Evolutionary conservation across 192 early-diverging fungal genomes (phyloP).

Genomic region (Backusella liffmaniae): DNA sequence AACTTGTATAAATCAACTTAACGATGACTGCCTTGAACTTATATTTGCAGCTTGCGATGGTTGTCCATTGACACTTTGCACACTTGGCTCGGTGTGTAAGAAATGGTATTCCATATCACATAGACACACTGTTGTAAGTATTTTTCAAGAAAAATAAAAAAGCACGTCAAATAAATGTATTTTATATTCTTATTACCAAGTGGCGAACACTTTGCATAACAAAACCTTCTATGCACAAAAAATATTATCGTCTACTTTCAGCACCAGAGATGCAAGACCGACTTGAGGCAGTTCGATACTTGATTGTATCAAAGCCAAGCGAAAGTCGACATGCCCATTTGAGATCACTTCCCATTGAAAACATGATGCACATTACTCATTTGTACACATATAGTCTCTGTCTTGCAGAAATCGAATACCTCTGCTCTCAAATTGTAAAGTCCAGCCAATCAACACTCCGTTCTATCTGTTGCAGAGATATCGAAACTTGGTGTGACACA

Average conservation of each 20-base stretch:
- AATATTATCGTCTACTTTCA: neutral
- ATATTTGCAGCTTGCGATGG: slow-evolving; percentile 1
- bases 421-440: neutral
- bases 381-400: slow-evolving; percentile 11
- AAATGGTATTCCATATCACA: slow-evolving; percentile 10
- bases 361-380: slow-evolving; percentile 5
- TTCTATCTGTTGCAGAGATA: neutral
- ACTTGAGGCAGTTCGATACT: slow-evolving; percentile 1
- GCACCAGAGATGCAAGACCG: neutral
- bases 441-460: neutral
- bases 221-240: neutral
- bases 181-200: neutral
- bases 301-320: neutral
- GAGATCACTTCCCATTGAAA: slow-evolving; percentile 1
- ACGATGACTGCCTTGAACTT: slow-evolving; percentile 9
- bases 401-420: slow-evolving; percentile 8
- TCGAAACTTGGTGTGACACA: slow-evolving; percentile 18
- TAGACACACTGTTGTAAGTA: slow-evolving; percentile 5
- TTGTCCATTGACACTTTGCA: slow-evolving; percentile 10
- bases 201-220: slow-evolving; percentile 8
- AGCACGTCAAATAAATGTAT: neutral
- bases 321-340: slow-evolving; percentile 15
- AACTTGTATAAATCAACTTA: neutral
- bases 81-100: neutral
- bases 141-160: neutral